Evolutionary conservation across 1,284 basidiomycete genomes (phyloP), one percentile per base, ranked within the genome.

Genomic region (Leccinum insigne): DNA sequence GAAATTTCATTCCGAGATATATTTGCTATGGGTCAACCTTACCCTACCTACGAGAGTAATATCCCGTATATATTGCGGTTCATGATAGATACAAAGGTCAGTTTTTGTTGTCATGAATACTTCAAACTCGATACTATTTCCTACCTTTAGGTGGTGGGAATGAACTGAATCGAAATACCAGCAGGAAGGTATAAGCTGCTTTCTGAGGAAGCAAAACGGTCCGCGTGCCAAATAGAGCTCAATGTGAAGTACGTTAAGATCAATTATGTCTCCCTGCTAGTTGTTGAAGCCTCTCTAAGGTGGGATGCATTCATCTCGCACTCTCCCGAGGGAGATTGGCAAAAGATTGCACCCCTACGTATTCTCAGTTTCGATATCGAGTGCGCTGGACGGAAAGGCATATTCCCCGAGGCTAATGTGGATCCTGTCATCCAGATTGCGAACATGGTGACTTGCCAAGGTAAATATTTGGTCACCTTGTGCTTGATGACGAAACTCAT

Each of bases 381-480:
- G 78, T 98, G 96, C 79, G 96, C 96, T 0, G 96, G 96, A 29
- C 84, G 96, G 21, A 98, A 98, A 73, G 96, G 96, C 57, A 92
- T 98, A 69, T 98, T 98, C 74, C 96, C 96, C 0, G 96, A 98
- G 75, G 84, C 96, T 2, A 81, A 90, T 14, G 78, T 86, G 26
- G 96, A 98, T 76, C 96, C 96, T 3, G 94, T 98, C 65, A 98
- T 98, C 72, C 96, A 98, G 73, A 98, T 98, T 65, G 96, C 96
- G 1, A 96, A 95, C 75, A 98, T 98, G 96, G 96, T 98, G 1
- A 98, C 95, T 35, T 84, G 91, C 2, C 96, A 98, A 85, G 95
- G 95, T 94, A 79, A 69, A 66, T 29, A 57, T 5, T n/a, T 38
- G 47, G 10, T 23, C 18, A 16, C 16, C 38, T 52, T 52, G 32